Conservation (phyloP, 345 rosid genomes). For the Odontarrhena argentea region DNA sequence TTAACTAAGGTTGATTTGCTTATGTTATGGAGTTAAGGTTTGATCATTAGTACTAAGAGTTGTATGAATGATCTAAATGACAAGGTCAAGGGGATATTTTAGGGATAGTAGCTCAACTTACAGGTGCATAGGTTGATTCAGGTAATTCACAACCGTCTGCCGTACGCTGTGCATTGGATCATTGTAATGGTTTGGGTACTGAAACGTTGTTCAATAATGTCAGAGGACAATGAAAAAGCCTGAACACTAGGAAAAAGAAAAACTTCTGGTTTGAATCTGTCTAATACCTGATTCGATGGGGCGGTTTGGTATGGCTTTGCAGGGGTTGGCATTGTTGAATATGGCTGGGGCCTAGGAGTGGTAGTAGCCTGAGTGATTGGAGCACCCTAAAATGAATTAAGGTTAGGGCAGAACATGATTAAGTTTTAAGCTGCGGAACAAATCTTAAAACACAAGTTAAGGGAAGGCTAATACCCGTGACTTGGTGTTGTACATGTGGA, state of each 20-base stretch:
- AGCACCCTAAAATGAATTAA: conserved; percentile 47
- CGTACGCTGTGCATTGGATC: conserved; percentile 44
- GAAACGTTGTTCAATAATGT: conserved; percentile 31
- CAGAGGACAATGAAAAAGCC: conserved; percentile 1
- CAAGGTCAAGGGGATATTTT: background rate
- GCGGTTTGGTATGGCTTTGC: conserved; percentile 51
- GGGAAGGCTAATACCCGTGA: conserved; percentile 58
- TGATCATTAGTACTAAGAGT: background rate
- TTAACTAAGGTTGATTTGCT: conserved; percentile 10
- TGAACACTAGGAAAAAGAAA: background rate
- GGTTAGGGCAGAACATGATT: conserved; percentile 27
- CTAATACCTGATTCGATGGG: conserved; percentile 60
- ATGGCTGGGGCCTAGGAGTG: conserved; percentile 57
- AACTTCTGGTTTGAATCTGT: conserved; percentile 11
- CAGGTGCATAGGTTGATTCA: conserved; percentile 66
- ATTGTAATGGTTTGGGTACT: conserved; percentile 49
- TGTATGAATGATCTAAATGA: conserved; percentile 10
- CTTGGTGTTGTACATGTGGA: conserved; percentile 75
- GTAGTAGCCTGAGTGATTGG: conserved; percentile 28
- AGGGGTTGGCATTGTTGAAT: conserved; percentile 49
- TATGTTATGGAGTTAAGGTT: background rate
- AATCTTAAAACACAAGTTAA: background rate
- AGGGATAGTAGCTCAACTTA: conserved; percentile 49
- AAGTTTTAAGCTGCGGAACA: conserved; percentile 9
- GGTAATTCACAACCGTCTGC: conserved; percentile 55